These are phyloP conservation scores for Brettanomyces sp. DNA, from an alignment of 805 yeast species.

Conservation along the genomic window DNA sequence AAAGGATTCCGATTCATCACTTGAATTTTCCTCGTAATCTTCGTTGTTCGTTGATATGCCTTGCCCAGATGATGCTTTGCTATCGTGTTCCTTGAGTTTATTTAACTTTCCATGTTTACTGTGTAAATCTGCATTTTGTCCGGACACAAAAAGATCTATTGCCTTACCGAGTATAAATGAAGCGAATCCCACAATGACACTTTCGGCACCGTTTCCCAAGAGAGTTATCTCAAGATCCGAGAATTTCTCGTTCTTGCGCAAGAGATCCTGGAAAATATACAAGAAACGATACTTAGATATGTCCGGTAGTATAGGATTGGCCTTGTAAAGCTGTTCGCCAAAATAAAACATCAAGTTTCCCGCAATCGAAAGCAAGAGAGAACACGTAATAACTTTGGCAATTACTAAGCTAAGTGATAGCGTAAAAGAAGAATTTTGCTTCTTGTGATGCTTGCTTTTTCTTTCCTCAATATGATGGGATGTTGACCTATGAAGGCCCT, in stretches of 20 bases:
- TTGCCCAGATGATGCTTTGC: not conserved
- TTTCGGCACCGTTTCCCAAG: constrained; percentile 15
- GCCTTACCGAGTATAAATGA: not conserved
- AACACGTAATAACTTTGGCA: not conserved
- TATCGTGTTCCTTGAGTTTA: not conserved
- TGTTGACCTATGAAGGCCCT: constrained; percentile 1
- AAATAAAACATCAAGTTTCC: constrained; percentile 2
- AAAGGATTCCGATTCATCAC: not conserved
- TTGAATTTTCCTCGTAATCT: not conserved
- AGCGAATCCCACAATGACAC: constrained; percentile 6
- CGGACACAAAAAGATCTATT: constrained; percentile 6
- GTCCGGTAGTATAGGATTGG: not conserved
- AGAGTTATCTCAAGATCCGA: constrained; percentile 34
- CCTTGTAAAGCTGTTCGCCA: constrained; percentile 1
- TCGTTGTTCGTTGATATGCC: not conserved
- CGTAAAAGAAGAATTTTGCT: not conserved
- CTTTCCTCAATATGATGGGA: constrained; percentile 4
- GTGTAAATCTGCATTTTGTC: not conserved
- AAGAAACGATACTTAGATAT: not conserved
- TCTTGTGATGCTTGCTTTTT: not conserved
- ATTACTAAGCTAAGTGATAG: not conserved
- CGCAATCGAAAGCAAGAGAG: not conserved
- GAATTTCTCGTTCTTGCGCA: constrained; percentile 30
- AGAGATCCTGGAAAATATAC: constrained; percentile 1
- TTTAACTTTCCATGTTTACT: not conserved